Evolutionary conservation across 2,329 filamentous ascomycete genomes (phyloP).

Genomic region (Venturia aucupariae): DNA sequence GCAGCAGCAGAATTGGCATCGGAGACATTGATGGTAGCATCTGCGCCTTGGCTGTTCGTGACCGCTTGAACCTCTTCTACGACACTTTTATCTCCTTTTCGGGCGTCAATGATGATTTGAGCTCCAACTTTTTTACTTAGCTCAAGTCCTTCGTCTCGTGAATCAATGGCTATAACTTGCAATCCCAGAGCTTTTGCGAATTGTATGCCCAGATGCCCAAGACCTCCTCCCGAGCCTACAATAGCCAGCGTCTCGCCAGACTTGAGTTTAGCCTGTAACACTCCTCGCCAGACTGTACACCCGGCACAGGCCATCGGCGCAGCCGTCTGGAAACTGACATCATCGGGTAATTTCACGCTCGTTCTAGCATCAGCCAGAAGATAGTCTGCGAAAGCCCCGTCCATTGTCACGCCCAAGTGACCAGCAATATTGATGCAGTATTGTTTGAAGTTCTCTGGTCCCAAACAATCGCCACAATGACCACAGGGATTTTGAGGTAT

Average conservation of each 20-base stretch:
- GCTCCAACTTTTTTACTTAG: constrained; percentile 41
- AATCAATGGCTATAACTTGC: constrained; percentile 45
- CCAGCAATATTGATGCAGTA: constrained; percentile 42
- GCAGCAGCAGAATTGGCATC: constrained; percentile 43
- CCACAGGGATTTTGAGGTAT: constrained; percentile 46
- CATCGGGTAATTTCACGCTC: constrained; percentile 39
- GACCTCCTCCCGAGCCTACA: constrained; percentile 24
- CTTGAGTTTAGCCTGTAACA: constrained; percentile 34
- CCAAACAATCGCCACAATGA: constrained; percentile 42
- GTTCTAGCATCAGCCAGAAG: constrained; percentile 40
- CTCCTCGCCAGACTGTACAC: constrained; percentile 40
- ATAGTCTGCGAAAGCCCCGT: constrained; percentile 52
- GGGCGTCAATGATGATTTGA: constrained; percentile 44
- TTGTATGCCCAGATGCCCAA: constrained; percentile 44
- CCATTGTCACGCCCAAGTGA: constrained; percentile 39
- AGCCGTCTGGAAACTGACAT: constrained; percentile 41
- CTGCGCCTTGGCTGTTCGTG: constrained; percentile 42
- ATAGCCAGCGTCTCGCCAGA: constrained; percentile 32
- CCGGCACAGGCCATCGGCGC: constrained; percentile 51
- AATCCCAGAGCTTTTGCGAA: constrained; percentile 44
- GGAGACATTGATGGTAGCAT: constrained; percentile 45
- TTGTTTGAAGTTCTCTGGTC: constrained; percentile 40
- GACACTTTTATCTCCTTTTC: constrained; percentile 36
- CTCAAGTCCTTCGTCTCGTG: constrained; percentile 44
- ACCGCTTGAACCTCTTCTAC: constrained; percentile 39